These are phyloP conservation scores for Termitomyces sp. DNA, from an alignment of 768 basidiomycete genomes.

Conservation along the genomic window DNA sequence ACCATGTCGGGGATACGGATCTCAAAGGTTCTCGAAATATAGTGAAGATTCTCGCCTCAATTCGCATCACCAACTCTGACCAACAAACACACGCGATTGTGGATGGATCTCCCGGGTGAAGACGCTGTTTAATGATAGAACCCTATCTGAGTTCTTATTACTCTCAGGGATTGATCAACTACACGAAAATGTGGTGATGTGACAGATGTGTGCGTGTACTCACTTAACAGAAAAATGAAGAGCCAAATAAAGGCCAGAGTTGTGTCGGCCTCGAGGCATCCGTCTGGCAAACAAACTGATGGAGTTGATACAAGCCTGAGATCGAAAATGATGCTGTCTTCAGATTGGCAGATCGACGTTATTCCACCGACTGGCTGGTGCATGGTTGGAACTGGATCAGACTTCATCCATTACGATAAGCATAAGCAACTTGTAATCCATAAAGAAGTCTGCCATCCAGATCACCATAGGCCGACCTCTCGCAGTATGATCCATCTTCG, in stretches of 20 bases:
- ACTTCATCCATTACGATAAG: not conserved
- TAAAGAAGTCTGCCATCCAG: constrained; percentile 7
- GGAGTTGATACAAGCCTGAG: not conserved
- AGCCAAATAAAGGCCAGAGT: not conserved
- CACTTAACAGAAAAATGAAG: not conserved
- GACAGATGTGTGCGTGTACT: not conserved
- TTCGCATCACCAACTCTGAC: not conserved
- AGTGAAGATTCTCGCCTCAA: not conserved
- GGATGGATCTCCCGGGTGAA: not conserved
- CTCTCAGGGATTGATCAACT: not conserved
- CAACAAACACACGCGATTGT: not conserved
- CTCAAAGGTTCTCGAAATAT: not conserved
- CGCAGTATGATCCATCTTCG: constrained; percentile 12
- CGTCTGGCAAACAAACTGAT: not conserved
- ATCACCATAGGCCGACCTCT: constrained; percentile 12
- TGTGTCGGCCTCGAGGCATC: not conserved
- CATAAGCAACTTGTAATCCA: not conserved
- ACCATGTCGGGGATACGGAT: constrained; percentile 2
- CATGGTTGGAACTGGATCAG: not conserved
- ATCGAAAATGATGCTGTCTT: not conserved
- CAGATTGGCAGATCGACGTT: not conserved
- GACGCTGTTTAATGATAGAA: not conserved
- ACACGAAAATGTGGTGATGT: not conserved
- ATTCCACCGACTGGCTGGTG: constrained; percentile 7
- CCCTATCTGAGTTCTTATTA: not conserved